A percentile compares a stretch with the other conserved stretches of the same genome.
Conservation (phyloP, 2,329 filamentous ascomycete genomes). For the Venturia nashicola region DNA sequence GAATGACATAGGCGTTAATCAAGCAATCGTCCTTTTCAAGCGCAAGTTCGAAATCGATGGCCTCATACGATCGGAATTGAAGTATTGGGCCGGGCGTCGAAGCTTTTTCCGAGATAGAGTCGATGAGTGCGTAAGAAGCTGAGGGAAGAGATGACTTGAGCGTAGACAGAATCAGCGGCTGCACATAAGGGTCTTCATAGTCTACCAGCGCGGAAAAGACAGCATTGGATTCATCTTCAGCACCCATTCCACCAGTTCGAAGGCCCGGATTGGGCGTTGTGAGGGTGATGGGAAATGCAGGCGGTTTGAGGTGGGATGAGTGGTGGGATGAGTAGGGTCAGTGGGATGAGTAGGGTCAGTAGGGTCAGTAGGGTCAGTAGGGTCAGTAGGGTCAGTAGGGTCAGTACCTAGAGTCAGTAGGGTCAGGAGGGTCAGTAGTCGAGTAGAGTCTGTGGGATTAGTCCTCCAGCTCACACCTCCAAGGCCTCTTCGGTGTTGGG, state of each 20-base stretch:
- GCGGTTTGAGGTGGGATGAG: too few relatives aligned
- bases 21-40: slow-evolving; percentile 52
- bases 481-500: not conserved
- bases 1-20: slow-evolving; percentile 85
- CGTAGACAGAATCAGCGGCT: slow-evolving; percentile 70
- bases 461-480: too few relatives aligned
- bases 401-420: too few relatives aligned
- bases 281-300: not conserved
- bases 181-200: slow-evolving; percentile 82
- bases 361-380: too few relatives aligned
- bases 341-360: too few relatives aligned
- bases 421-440: too few relatives aligned
- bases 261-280: not conserved
- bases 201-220: slow-evolving; percentile 60
- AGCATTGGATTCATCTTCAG: slow-evolving; percentile 10
- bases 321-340: too few relatives aligned
- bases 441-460: not conserved
- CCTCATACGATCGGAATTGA: slow-evolving; percentile 79
- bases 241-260: not conserved
- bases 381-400: too few relatives aligned
- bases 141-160: slow-evolving; percentile 49
- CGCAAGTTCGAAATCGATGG: slow-evolving; percentile 70
- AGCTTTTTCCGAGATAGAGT: slow-evolving; percentile 36
- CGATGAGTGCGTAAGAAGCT: slow-evolving; percentile 42
- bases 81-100: slow-evolving; percentile 42